Conservation (phyloP, 352 stramenopile genomes). For the Phytophthora constricta region DNA sequence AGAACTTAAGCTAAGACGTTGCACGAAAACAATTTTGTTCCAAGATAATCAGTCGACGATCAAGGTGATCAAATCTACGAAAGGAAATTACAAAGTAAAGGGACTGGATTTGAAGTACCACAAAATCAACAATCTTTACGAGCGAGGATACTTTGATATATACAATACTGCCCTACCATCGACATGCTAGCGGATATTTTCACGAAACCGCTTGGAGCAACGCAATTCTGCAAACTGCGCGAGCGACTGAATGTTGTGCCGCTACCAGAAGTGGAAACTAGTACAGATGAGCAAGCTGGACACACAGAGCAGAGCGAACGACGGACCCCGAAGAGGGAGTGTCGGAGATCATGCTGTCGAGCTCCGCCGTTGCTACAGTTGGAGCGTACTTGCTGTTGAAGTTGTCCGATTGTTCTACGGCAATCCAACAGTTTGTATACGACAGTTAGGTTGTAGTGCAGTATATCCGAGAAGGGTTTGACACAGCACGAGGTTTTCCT, state of each 20-base stretch:
- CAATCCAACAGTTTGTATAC: no score
- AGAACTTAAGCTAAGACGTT: neutral
- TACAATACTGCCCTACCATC: constrained; percentile 15
- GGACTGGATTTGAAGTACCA: constrained; percentile 20
- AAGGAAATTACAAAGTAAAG: constrained; percentile 14
- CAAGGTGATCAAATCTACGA: neutral
- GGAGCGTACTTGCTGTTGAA: no score
- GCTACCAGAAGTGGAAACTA: no score
- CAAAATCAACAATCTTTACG: constrained; percentile 8
- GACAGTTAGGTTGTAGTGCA: no score
- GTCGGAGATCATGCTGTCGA: no score
- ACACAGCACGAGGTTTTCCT: no score
- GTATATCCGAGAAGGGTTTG: no score
- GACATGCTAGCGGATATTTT: constrained; percentile 19
- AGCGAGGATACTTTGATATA: constrained; percentile 10
- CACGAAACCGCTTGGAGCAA: constrained; percentile 1
- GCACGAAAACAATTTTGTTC: neutral
- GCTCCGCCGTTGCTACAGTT: no score
- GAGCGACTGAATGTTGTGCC: constrained; percentile 8
- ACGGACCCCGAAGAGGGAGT: no score
- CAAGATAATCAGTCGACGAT: neutral
- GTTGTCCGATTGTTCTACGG: no score
- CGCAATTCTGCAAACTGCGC: constrained; percentile 6
- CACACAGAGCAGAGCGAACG: no score
- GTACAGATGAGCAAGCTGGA: no score